Base-by-base conservation (phyloP, 345 rosid genomes). In the Linum tenue region DNA sequence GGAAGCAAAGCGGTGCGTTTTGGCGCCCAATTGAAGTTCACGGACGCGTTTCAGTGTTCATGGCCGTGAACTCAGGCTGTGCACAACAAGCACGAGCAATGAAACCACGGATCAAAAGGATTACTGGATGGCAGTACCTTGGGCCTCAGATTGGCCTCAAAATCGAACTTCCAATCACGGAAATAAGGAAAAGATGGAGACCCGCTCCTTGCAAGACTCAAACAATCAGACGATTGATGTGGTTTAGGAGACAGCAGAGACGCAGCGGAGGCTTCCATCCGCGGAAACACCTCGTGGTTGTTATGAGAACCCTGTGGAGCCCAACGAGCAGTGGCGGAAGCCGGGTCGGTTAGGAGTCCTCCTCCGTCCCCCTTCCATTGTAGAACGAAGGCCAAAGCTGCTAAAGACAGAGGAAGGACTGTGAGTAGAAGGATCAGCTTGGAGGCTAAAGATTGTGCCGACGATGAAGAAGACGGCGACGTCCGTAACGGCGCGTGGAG, bases 161-260 rank as follows among this genome's bases (percentile, higher is more conserved):
- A 74, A 67, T 84, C 94, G 39, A 84, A 76, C 72, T 85, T 89
- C 88, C 95, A 86, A 67, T 89, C 91, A 37, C 75, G 81, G 42
- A 81, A 87, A 76, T 84, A 88, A 58, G 95, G 90, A 62, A 90
- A 85, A 0, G 97, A 87, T 50, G 95, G 92, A n/a, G 91, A 86
- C 56, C 84, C 79, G 72, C 82, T 80, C 10, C 85, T 86, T 44
- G 63, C 83, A 40, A 90, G 91, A 74, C 63, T 76, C 2, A 73
- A 65, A 68, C 97, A 88, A 69, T 83, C 90, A 10, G 86, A 79
- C 1, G 86, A 79, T 36, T 79, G 92, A 36, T 31, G 59, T 51
- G 81, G 36, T 39, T 80, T 81, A 3, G 95, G 86, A 42, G 97
- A 82, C 44, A 82, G 85, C 38, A 64, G 37, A 48, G 95, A 80